Percentiles rank a stretch among this genome's conserved stretches.
Conservation (phyloP, 148 eudicot genomes). For the Vaccinium macrocarpon region DNA sequence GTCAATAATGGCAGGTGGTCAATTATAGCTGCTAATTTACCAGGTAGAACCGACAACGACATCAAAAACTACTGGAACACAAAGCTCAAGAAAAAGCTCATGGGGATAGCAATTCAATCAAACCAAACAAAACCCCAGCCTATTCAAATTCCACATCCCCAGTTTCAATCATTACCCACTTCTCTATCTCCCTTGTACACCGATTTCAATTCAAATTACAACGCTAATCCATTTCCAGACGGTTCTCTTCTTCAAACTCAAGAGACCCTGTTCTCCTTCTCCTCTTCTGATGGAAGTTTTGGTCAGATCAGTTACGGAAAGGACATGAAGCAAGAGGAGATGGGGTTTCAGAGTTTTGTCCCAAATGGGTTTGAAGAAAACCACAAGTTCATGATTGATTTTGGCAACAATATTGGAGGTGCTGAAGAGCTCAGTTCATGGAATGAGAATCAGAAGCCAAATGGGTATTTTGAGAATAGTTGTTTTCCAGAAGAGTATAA, state of each 20-base stretch:
- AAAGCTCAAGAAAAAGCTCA: conserved; percentile 50
- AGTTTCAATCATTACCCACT: not conserved
- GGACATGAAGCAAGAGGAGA: conserved; percentile 31
- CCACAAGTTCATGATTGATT: conserved; percentile 30
- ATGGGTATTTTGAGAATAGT: conserved; percentile 22
- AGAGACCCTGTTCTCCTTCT: conserved; percentile 19
- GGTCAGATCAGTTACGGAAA: conserved; percentile 27
- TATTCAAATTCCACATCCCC: conserved; percentile 12
- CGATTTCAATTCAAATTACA: conserved; percentile 19
- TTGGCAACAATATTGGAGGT: conserved; percentile 13
- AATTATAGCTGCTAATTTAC: conserved; percentile 47
- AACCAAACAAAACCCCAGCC: conserved; percentile 17
- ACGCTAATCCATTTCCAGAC: conserved; percentile 10
- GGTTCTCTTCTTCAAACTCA: conserved; percentile 20
- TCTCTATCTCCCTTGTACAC: conserved; percentile 10
- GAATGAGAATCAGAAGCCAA: conserved; percentile 9
- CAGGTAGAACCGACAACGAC: conserved; percentile 57
- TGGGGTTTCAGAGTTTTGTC: conserved; percentile 11
- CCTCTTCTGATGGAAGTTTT: conserved; percentile 42
- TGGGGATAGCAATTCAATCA: conserved; percentile 19
- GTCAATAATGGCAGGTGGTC: conserved; percentile 44
- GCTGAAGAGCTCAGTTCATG: not conserved
- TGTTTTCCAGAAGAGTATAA: conserved; percentile 25
- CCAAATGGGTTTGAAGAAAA: conserved; percentile 23
- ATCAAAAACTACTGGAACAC: conserved; percentile 67